Conservation (phyloP, 106 monocot genomes). For the Alisma plantagoaquatica region DNA sequence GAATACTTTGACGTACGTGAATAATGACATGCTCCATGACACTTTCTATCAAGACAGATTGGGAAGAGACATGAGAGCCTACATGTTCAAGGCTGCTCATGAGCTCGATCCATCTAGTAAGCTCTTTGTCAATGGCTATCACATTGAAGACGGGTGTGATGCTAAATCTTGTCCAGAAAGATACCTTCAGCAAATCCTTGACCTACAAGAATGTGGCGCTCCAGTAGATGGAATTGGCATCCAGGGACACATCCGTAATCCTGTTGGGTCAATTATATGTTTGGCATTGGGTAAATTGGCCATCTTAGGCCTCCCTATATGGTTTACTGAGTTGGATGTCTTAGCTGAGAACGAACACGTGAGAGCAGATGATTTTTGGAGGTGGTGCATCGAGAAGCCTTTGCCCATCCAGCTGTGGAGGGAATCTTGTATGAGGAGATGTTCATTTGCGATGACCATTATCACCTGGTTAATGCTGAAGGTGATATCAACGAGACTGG, state of each 20-base stretch:
- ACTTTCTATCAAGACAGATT: slow-evolving; percentile 72
- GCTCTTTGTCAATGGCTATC: slow-evolving; percentile 92
- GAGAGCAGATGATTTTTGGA: slow-evolving; percentile 86
- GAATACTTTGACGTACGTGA: slow-evolving; percentile 84
- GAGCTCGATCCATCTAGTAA: slow-evolving; percentile 57
- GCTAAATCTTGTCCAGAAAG: slow-evolving; percentile 64
- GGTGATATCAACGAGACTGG: slow-evolving; percentile 75
- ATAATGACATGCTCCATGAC: slow-evolving; percentile 99
- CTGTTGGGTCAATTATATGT: slow-evolving; percentile 60
- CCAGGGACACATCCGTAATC: slow-evolving; percentile 74
- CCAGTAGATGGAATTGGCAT: slow-evolving; percentile 70
- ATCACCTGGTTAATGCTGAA: slow-evolving; percentile 58
- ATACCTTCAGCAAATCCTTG: slow-evolving; percentile 66
- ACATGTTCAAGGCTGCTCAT: slow-evolving; percentile 76
- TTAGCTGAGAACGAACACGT: slow-evolving; percentile 61
- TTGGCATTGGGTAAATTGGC: slow-evolving; percentile 66
- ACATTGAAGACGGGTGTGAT: slow-evolving; percentile 84
- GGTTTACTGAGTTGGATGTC: slow-evolving; percentile 92
- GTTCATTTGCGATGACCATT: slow-evolving; percentile 44
- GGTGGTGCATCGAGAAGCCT: slow-evolving; percentile 73
- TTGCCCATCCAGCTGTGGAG: slow-evolving; percentile 71
- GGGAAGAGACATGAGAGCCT: slow-evolving; percentile 63
- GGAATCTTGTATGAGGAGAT: slow-evolving; percentile 81
- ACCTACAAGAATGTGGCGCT: slow-evolving; percentile 70
- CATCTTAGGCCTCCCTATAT: slow-evolving; percentile 74